Percentiles rank a stretch among this genome's conserved stretches.
Conservation (phyloP, 306 rosid species). For the Gastrolobium villosum region DNA sequence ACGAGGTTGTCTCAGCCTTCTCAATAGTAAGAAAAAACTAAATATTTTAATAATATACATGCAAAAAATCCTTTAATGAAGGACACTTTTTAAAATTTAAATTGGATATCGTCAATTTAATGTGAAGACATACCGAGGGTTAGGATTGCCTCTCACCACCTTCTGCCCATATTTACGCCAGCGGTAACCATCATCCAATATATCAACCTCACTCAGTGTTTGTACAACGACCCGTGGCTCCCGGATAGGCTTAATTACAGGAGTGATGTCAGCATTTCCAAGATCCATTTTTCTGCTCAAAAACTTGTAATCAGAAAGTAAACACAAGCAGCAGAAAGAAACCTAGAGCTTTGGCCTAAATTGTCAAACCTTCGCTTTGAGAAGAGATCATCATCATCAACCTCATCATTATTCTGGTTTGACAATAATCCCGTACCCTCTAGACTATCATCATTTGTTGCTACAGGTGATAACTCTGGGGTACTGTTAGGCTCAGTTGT, state of each 20-base stretch:
- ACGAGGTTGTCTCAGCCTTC: constrained; percentile 13
- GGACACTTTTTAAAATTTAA: neutral
- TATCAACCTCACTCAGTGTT: constrained; percentile 98
- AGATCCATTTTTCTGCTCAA: constrained; percentile 85
- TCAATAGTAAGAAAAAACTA: neutral
- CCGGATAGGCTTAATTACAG: constrained; percentile 90
- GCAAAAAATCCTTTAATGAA: constrained; percentile 18
- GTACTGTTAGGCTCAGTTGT: constrained; percentile 73
- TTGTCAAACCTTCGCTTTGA: constrained; percentile 84
- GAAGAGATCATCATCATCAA: constrained; percentile 87
- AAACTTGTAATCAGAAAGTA: constrained; percentile 42
- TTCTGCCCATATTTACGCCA: constrained; percentile 99
- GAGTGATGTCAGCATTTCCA: constrained; percentile 73
- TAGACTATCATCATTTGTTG: constrained; percentile 66
- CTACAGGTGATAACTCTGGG: constrained; percentile 69
- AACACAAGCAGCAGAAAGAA: constrained; percentile 41
- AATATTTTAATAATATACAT: neutral
- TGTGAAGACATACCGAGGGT: constrained; percentile 79
- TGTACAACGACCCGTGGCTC: constrained; percentile 99
- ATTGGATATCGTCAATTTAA: constrained; percentile 34
- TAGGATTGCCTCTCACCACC: constrained; percentile 99
- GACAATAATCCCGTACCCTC: constrained; percentile 70
- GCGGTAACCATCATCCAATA: constrained; percentile 99
- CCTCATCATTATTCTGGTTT: constrained; percentile 69
- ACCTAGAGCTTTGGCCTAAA: constrained; percentile 36